These are phyloP conservation scores for Lipomyces spencermartinsiae DNA, from an alignment of 805 yeast genomes.

Conservation along the genomic window DNA sequence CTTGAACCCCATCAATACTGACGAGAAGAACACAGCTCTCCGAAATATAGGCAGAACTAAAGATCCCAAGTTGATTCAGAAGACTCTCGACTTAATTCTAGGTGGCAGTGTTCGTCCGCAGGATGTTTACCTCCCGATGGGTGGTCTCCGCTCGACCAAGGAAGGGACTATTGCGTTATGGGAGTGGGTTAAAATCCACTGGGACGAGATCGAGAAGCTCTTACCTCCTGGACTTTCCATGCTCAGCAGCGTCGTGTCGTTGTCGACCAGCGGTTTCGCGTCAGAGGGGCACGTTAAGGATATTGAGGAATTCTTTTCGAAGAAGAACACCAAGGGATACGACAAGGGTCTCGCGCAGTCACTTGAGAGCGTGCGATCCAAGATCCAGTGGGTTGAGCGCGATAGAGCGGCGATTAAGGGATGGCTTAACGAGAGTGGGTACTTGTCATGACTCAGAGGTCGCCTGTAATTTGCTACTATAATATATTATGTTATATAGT, in stretches of 20 bases:
- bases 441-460: slow-evolving; percentile 26
- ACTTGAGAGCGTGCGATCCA: slow-evolving; percentile 60
- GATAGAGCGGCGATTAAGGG: slow-evolving; percentile 40
- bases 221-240: slow-evolving; percentile 83
- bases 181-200: slow-evolving; percentile 72
- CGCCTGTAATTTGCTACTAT: not conserved
- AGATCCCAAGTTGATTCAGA: slow-evolving; percentile 57
- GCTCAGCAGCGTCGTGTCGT: slow-evolving; percentile 74
- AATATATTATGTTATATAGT: not conserved
- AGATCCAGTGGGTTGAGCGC: slow-evolving; percentile 58
- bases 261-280: slow-evolving; percentile 68
- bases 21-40: slow-evolving; percentile 74
- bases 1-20: slow-evolving; percentile 63
- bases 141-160: slow-evolving; percentile 66
- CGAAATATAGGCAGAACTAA: slow-evolving; percentile 70
- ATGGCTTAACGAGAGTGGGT: slow-evolving; percentile 42
- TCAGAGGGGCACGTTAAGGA: slow-evolving; percentile 53
- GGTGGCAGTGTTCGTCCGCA: slow-evolving; percentile 67
- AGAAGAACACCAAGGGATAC: slow-evolving; percentile 59
- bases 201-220: slow-evolving; percentile 68
- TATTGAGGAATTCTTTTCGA: slow-evolving; percentile 54
- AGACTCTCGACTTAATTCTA: slow-evolving; percentile 62
- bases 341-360: slow-evolving; percentile 65
- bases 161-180: slow-evolving; percentile 74
- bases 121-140: slow-evolving; percentile 79